Conservation (phyloP, 1,284 basidiomycete species). For the Trichosporon sp. region DNA sequence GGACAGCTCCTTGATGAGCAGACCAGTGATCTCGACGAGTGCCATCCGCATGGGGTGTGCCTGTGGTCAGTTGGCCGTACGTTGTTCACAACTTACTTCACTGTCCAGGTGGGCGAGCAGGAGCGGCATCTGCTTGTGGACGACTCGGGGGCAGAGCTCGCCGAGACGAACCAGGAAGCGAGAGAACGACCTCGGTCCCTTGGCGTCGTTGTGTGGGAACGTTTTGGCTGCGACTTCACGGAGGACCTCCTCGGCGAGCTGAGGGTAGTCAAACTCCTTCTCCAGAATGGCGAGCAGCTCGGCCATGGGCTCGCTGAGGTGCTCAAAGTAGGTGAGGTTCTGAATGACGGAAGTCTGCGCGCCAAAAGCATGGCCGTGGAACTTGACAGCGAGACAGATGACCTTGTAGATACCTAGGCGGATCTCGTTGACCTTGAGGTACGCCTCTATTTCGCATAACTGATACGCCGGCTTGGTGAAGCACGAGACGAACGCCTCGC, state of each 20-base stretch:
- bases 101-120: constrained; percentile 82
- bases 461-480: constrained; percentile 80
- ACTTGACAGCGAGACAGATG: constrained; percentile 86
- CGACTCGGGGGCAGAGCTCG: constrained; percentile 74
- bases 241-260: constrained; percentile 84
- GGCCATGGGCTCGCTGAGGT: constrained; percentile 88
- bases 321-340: constrained; percentile 87
- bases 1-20: constrained; percentile 71
- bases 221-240: constrained; percentile 48
- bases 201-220: constrained; percentile 59
- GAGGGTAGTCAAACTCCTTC: constrained; percentile 81
- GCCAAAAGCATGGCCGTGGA: constrained; percentile 74
- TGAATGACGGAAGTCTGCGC: constrained; percentile 90
- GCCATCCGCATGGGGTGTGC: constrained; percentile 95
- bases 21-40: constrained; percentile 77
- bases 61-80: constrained; percentile 46
- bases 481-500: constrained; percentile 76
- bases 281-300: constrained; percentile 76
- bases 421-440: constrained; percentile 75
- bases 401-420: constrained; percentile 75
- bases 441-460: constrained; percentile 75
- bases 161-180: constrained; percentile 77
- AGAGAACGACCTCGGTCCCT: constrained; percentile 79
- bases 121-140: constrained; percentile 84
- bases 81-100: constrained; percentile 58